Conservation (phyloP, 2,329 filamentous ascomycete species). For the Ceratocystiopsis brevicomis region DNA sequence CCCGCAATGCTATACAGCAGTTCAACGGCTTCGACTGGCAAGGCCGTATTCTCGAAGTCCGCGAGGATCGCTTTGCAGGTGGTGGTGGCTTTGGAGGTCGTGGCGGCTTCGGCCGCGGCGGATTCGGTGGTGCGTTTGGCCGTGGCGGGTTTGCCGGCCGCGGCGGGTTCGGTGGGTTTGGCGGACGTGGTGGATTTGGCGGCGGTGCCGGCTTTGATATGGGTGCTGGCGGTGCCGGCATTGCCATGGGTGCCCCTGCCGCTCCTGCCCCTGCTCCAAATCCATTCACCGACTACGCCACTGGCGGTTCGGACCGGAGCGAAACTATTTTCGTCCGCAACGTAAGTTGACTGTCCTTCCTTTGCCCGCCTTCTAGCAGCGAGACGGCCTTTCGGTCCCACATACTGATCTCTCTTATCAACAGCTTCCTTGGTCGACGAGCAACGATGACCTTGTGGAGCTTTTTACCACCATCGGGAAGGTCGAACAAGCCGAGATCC, state of each 20-base stretch:
- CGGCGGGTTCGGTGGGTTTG: slow-evolving; percentile 22
- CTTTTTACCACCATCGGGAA: slow-evolving; percentile 96
- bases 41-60: slow-evolving; percentile 78
- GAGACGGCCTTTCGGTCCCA: slow-evolving; percentile 6
- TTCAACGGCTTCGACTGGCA: slow-evolving; percentile 99
- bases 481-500: slow-evolving; percentile 96
- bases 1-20: slow-evolving; percentile 85
- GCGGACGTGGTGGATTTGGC: slow-evolving; percentile 18
- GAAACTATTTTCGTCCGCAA: slow-evolving; percentile 91
- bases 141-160: slow-evolving; percentile 7
- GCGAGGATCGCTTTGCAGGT: slow-evolving; percentile 83
- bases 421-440: slow-evolving; percentile 94
- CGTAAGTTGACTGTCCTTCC: slow-evolving; percentile 33
- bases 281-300: slow-evolving; percentile 84
- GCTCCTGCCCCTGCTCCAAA: slow-evolving; percentile 35
- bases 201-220: slow-evolving; percentile 25
- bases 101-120: slow-evolving; percentile 38
- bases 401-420: slow-evolving; percentile 7
- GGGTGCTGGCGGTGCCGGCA: slow-evolving; percentile 17
- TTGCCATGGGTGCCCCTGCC: slow-evolving; percentile 29
- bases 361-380: background rate
- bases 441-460: slow-evolving; percentile 92
- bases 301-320: slow-evolving; percentile 65
- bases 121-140: slow-evolving; percentile 11
- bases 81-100: slow-evolving; percentile 31